Evolutionary conservation across 129 eudicot species (phyloP), one percentile per base, ranked within the genome.

Genomic region (sunflower (Helianthus annuus)): DNA sequence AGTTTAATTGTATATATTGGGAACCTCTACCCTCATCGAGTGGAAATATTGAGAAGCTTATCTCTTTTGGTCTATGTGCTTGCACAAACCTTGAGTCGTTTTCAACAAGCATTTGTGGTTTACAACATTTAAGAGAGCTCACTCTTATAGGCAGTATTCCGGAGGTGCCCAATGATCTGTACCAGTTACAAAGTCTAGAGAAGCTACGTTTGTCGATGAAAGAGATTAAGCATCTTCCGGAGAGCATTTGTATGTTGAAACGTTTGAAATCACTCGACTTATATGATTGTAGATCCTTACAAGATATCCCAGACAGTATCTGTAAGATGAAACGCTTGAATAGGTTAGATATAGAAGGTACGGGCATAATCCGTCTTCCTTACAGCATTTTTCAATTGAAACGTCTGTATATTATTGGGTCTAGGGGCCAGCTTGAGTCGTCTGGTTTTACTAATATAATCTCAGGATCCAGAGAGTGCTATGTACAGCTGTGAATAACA

Each of bases 41-140:
- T 11, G 69, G 77, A 59, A 72, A 72, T 46, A 2, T 72, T 59
- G 76, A 72, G 68, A 72, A 60, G 12, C 76, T 72, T 42, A 10
- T 58, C n/a, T 59, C 77, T 15, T n/a, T 45, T 15, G 69, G 69
- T 46, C 5, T 72, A 11, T 61, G 77, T 72, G 38, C 69, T 58
- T 48, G 69, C 69, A 60, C 68, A 59, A 36, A 60, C 19, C 19
- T 60, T 6, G 59, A 72, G 45, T 22, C 42, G 1, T 46, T 72
- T 60, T 72, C 57, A 7, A 27, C 39, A 56, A 59, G n/a, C 5
- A 44, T 71, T 15, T 71, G 53, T 70, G 40, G 64, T 7, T 70
- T 70, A 22, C 46, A 45, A 46, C 16, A 11, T 58, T 58, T 71
- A 71, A 24, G 15, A 71, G 49, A 42, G 46, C 75, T 70, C 39